Conservation (phyloP, 257 asterid genomes). For the Jasminum sambac region DNA sequence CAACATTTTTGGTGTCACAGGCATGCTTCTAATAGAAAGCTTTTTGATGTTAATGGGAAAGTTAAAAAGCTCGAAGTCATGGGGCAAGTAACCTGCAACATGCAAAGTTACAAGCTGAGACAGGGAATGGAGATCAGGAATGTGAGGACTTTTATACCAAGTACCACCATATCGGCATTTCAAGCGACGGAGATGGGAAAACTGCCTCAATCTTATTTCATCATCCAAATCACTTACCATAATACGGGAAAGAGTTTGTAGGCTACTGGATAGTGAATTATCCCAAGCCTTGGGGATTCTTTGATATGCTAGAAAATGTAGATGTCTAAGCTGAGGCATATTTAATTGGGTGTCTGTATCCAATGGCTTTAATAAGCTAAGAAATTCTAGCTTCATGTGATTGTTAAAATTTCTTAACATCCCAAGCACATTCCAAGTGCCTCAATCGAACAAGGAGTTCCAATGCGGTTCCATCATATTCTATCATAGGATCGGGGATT, state of each 20-base stretch:
- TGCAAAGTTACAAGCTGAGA: not conserved
- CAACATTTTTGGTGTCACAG: not conserved
- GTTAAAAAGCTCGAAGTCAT: not conserved
- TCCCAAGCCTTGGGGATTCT: not conserved
- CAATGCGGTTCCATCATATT: no score
- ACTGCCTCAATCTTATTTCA: constrained; percentile 8
- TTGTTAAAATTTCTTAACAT: not conserved
- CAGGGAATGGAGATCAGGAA: not conserved
- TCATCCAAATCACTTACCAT: not conserved
- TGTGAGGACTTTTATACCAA: not conserved
- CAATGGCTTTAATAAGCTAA: not conserved
- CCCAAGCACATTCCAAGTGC: no score
- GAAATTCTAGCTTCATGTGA: constrained; percentile 1
- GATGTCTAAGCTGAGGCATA: not conserved
- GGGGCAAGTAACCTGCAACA: not conserved
- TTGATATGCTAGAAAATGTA: not conserved
- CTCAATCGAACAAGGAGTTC: no score
- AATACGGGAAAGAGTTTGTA: not conserved
- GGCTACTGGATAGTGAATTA: not conserved
- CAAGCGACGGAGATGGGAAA: no score
- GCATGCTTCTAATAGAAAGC: not conserved
- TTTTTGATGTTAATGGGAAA: constrained; percentile 8
- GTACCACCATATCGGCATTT: no score
- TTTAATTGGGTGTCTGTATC: not conserved
- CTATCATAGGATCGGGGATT: no score